phyloP scores from a whole-genome alignment of 2,329 filamentous ascomycete genomes.

The Thelonectria olida region DNA sequence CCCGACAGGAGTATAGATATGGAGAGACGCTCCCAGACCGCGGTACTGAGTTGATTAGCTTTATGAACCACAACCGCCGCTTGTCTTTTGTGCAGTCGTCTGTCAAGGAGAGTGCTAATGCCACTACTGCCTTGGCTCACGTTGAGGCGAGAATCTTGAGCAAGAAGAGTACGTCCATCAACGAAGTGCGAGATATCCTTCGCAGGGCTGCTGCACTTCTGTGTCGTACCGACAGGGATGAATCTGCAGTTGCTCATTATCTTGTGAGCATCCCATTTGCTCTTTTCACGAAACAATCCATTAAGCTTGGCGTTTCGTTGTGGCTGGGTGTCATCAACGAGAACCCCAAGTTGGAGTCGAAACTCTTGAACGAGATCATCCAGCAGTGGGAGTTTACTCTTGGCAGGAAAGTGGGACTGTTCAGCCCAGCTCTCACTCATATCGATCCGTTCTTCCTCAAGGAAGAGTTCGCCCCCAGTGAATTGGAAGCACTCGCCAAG shows the following conservation, averaged over 20 bases:
- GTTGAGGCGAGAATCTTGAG: conserved; percentile 76
- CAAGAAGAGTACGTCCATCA: conserved; percentile 75
- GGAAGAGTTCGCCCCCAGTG: conserved; percentile 92
- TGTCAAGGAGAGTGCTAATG: conserved; percentile 65
- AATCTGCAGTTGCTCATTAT: conserved; percentile 83
- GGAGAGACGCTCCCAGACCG: conserved; percentile 78
- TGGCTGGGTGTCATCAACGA: conserved; percentile 99
- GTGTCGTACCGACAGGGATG: conserved; percentile 79
- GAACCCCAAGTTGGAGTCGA: conserved; percentile 86
- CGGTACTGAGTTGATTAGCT: conserved; percentile 71
- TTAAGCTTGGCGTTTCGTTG: conserved; percentile 92
- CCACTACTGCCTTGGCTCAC: conserved; percentile 72
- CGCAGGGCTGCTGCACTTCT: conserved; percentile 86
- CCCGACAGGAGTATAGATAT: conserved; percentile 93
- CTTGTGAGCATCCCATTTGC: conserved; percentile 93
- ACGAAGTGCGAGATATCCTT: conserved; percentile 82
- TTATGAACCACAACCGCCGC: conserved; percentile 64
- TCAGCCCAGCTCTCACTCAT: conserved; percentile 77
- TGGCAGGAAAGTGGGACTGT: conserved; percentile 80
- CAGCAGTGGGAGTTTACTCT: conserved; percentile 92
- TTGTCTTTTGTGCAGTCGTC: conserved; percentile 61
- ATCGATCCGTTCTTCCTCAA: conserved; percentile 90
- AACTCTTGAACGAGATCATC: conserved; percentile 85
- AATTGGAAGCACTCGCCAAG: conserved; percentile 77
- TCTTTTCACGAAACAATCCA: conserved; percentile 92